Base-by-base conservation (phyloP, 2,329 filamentous ascomycete species). In the Alternaria angustiovoidea region DNA sequence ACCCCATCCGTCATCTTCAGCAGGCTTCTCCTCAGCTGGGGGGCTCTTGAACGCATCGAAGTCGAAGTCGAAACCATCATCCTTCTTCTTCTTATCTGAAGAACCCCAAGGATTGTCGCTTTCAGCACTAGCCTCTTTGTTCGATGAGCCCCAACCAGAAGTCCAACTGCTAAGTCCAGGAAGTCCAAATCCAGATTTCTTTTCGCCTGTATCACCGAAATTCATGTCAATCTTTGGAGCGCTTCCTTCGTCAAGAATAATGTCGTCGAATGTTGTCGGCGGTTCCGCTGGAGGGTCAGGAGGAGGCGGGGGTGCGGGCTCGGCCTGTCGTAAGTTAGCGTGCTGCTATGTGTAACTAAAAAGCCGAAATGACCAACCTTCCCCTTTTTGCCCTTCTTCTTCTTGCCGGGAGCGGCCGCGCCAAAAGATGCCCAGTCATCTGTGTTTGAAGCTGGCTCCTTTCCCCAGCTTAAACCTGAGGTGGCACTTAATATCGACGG, bases 211-310 rank as follows among this genome's bases (percentile, higher is more conserved):
- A 48, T 74, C 72, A 46, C 79, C 80, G 63, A 83, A 81, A 62
- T 79, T 79, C 61, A 84, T 74, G 60, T 83, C 81, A 65, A 84
- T 78, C 71, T 83, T 82, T 22, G 82, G 82, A 52, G 78, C 79
- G 46, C 61, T 64, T 36, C 63, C 70, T 57, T 84, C 79, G 75
- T 83, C 75, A 66, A 83, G 72, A 68, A 78, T 75, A 67, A 83
- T 79, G 54, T 82, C 80, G 66, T 83, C 80, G 63, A 83, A 82
- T 53, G 78, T 80, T 69, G 79, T 79, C 55, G 79, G 76, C 62
- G 68, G 54, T 32, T 43, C 73, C 48, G 63, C 63, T 43, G 75
- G 70, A 57, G 74, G 71, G 56, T 67, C 68, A 54, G 70, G 72
- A 63, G 73, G 69, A 56, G 71, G 74, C 53, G 71, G 72, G 59